Evolutionary conservation across 2,329 filamentous ascomycete genomes (phyloP), one percentile per base, ranked within the genome.

Genomic region (Fusarium palustre): DNA sequence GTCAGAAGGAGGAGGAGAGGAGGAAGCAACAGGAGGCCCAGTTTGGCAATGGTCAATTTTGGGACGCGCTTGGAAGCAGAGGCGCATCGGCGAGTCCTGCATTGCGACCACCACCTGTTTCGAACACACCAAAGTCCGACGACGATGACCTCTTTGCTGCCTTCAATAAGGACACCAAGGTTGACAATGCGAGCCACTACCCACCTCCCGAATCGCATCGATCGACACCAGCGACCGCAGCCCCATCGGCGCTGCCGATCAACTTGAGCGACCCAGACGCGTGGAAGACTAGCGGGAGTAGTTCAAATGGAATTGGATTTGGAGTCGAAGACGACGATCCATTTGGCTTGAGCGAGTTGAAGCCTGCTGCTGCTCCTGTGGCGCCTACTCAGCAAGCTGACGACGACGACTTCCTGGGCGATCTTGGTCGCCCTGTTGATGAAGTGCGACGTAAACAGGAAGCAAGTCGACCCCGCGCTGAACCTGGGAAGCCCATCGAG

Each of bases 311-410:
- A 43, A 76, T 74, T 13, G 77, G 72, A 0, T 80, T 89, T 65
- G 81, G 78, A 15, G 84, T 87, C 31, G 91, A 95, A 59, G 92
- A 97, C 72, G 93, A 97, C 76, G 93, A 97, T 76, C 93, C 94
- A 3, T 97, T 98, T 77, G 95, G 93, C 1, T 82, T 97, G 36
- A 90, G 85, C 62, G 83, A 91, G 68, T 77, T 93, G 74, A 87
- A 87, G 68, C 80, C 75, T 5, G 80, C 57, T 31, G 48, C 81
- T 71, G 47, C 81, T 71, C 45, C 73, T 31, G 59, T 77, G 7
- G 65, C 77, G 24, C 70, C 76, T 24, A 57, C 69, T 24, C 74
- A 76, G 28, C 73, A 69, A 12, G 57, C 70, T 1, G 88, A 90
- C 31, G 87, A 90, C 48, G 87, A 90, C 59, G 89, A 92, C 72